These are phyloP conservation scores for Pezicula neosporulosa DNA, from an alignment of 2,329 filamentous ascomycete genomes.

Conservation along the genomic window DNA sequence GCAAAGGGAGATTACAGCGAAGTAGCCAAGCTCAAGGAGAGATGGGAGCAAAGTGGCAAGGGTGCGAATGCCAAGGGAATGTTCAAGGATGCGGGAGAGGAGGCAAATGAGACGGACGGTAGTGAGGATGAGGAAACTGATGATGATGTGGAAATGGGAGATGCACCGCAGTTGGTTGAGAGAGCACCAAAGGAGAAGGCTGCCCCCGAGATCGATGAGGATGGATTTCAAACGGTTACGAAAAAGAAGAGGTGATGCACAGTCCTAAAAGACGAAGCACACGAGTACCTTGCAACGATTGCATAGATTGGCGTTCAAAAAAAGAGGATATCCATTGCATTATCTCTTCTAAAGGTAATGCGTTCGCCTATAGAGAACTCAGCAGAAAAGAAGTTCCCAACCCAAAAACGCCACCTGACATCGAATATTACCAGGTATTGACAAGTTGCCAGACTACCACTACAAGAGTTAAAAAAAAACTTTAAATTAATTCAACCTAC, in stretches of 20 bases:
- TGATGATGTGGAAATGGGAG: constrained; percentile 63
- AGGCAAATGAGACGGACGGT: constrained; percentile 52
- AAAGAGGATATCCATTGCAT: constrained; percentile 18
- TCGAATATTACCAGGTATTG: background rate
- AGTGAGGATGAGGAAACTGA: constrained; percentile 48
- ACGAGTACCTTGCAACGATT: constrained; percentile 1
- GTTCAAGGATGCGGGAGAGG: constrained; percentile 45
- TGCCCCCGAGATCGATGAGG: constrained; percentile 72
- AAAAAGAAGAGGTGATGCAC: constrained; percentile 51
- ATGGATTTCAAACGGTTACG: constrained; percentile 75
- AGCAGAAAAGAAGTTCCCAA: constrained; percentile 7
- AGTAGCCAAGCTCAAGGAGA: constrained; percentile 59
- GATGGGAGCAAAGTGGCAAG: constrained; percentile 59
- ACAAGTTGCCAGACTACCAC: background rate
- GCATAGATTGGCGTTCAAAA: constrained; percentile 13
- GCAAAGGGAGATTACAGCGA: constrained; percentile 62
- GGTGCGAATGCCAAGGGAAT: constrained; percentile 44
- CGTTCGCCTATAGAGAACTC: background rate
- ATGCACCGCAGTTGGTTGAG: constrained; percentile 59
- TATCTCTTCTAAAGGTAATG: constrained; percentile 7
- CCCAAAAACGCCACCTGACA: constrained; percentile 11
- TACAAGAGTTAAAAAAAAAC: background rate
- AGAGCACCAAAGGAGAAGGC: constrained; percentile 44
- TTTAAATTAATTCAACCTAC: constrained; percentile 33
- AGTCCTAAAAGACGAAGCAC: background rate